These are phyloP conservation scores for Cercospora sesami DNA, from an alignment of 2,329 filamentous ascomycete species.

Conservation along the genomic window DNA sequence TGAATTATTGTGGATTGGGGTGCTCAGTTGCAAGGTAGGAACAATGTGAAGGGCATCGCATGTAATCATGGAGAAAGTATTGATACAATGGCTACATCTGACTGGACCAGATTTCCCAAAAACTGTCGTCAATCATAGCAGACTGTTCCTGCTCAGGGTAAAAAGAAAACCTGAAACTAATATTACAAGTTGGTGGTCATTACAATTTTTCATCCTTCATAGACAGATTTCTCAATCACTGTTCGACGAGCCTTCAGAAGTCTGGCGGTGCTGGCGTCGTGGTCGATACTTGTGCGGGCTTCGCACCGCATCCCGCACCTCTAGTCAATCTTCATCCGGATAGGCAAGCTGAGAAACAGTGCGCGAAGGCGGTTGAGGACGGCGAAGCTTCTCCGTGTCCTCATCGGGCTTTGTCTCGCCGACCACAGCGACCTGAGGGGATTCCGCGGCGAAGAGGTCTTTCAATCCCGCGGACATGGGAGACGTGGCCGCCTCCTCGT, in stretches of 20 bases:
- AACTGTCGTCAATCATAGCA: constrained; percentile 16
- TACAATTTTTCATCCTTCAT: background rate
- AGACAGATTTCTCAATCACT: background rate
- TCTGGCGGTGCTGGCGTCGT: background rate
- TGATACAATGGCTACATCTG: constrained; percentile 15
- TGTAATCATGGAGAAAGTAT: background rate
- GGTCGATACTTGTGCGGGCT: constrained; percentile 1
- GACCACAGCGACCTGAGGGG: background rate
- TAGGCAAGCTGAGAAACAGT: constrained; percentile 13
- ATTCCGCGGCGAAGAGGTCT: background rate
- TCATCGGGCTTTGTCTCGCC: constrained; percentile 1
- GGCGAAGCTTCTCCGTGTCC: constrained; percentile 5
- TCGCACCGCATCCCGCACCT: constrained; percentile 11
- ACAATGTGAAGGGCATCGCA: background rate
- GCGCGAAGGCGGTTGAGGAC: constrained; percentile 4
- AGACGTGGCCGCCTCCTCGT: constrained; percentile 6
- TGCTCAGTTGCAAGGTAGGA: background rate
- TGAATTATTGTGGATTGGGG: background rate
- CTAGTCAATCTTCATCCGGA: constrained; percentile 13
- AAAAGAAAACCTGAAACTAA: background rate
- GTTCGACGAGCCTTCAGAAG: background rate
- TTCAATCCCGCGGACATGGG: constrained; percentile 5
- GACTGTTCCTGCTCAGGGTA: constrained; percentile 6
- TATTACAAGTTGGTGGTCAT: constrained; percentile 6
- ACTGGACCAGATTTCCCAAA: constrained; percentile 1